These are phyloP conservation scores for Oropetium thomaeum DNA, from an alignment of 176 grass and related monocot genomes.

Conservation along the genomic window DNA sequence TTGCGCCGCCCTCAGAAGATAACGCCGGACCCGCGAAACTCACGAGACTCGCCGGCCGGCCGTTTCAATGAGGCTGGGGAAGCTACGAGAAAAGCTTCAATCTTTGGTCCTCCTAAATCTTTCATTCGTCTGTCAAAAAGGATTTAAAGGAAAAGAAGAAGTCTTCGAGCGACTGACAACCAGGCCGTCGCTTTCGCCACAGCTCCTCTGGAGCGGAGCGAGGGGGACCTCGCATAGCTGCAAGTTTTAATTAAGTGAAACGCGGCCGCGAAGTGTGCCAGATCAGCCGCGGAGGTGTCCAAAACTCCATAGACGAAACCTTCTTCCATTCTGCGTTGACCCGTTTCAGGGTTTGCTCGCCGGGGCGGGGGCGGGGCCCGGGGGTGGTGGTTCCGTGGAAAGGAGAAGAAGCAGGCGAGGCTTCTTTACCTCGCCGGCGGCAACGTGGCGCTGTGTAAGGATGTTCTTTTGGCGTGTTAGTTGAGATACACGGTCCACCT, in stretches of 20 bases:
- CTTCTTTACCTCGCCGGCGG: constrained; percentile 5
- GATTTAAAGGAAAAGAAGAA: neutral
- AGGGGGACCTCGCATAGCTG: neutral
- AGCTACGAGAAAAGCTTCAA: constrained; percentile 20
- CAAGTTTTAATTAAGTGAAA: neutral
- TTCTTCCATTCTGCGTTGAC: neutral
- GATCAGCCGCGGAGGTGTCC: constrained; percentile 12
- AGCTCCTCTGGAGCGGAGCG: neutral
- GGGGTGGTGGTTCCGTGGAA: neutral
- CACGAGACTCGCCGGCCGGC: neutral
- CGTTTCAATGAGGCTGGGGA: neutral
- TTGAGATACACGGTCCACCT: neutral
- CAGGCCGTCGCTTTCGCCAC: constrained; percentile 14
- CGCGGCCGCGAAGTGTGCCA: neutral
- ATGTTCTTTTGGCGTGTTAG: neutral
- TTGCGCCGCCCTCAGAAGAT: neutral
- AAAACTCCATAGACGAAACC: too few relatives aligned
- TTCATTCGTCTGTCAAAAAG: neutral
- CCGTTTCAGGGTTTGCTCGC: neutral
- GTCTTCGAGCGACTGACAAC: neutral
- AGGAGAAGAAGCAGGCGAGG: neutral
- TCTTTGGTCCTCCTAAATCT: neutral
- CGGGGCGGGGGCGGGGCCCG: neutral
- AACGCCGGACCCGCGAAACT: neutral
- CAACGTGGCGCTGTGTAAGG: neutral